A percentile compares a stretch with the other conserved stretches of the same genome.
phyloP scores from a whole-genome alignment of 441 rosid genomes.

The Daphne laureola region DNA sequence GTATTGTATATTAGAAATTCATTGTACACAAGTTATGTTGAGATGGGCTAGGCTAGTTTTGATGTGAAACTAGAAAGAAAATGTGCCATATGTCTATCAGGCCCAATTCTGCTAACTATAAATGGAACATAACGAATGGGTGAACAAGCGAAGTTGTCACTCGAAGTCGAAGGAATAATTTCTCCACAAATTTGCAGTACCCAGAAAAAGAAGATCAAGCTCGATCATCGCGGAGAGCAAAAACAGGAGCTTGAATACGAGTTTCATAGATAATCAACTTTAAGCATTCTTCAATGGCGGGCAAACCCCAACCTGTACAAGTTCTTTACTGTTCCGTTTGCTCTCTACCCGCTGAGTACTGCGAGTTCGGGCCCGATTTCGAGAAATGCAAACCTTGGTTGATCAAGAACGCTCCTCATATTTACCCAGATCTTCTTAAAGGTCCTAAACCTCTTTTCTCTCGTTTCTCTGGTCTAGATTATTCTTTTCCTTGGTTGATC shows the following conservation, averaged over 20 bases:
- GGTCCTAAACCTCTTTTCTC: constrained; percentile 17
- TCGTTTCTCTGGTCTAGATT: not conserved
- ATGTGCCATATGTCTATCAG: too few relatives aligned
- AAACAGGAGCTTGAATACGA: not conserved
- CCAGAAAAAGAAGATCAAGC: too few relatives aligned
- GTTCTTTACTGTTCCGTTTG: constrained; percentile 71
- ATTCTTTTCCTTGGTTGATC: not conserved
- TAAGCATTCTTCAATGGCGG: constrained; percentile 38
- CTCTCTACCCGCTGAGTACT: constrained; percentile 84
- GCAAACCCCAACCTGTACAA: constrained; percentile 65
- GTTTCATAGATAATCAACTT: too few relatives aligned
- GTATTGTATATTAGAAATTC: too few relatives aligned
- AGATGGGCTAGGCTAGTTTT: too few relatives aligned
- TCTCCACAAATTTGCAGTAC: too few relatives aligned
- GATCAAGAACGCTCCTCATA: constrained; percentile 64
- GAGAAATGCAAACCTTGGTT: constrained; percentile 95
- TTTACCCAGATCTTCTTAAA: constrained; percentile 78
- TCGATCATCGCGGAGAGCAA: not conserved
- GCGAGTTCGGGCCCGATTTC: constrained; percentile 89
- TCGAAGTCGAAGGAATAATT: too few relatives aligned
- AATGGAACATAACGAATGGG: too few relatives aligned
- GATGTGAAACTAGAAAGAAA: too few relatives aligned
- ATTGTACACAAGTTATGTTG: too few relatives aligned
- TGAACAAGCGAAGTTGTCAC: not conserved
- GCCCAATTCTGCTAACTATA: too few relatives aligned